Evolutionary conservation across 495 filamentous ascomycete genomes (phyloP), one percentile per base, ranked within the genome.

Genomic region (Recurvomyces mirabilis): DNA sequence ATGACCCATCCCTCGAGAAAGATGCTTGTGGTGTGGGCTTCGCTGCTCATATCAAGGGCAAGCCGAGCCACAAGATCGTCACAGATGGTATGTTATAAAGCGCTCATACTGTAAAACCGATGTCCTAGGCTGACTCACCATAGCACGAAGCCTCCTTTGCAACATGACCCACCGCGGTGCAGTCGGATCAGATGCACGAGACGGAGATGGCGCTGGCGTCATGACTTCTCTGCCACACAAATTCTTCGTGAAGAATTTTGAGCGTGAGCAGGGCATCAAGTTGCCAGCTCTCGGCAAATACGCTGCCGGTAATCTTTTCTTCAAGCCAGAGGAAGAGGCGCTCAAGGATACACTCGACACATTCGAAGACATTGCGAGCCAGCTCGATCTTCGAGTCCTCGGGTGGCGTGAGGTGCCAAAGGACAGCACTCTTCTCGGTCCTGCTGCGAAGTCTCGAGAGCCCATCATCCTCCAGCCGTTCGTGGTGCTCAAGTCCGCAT

Each of bases 151-250:
- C 62, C 73, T 99, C 32, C 78, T 99, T 44, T 99, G 93, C 69
- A 99, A 99, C 72, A 99, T 99, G 91, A 96, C 91, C 74, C 91
- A 99, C 69, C 81, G 91, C 60, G 91, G 91, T 68, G 91, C 91
- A 43, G 91, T 99, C 56, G 91, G 91, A 45, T 96, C 91, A 10
- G 91, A 99, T 71, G 87, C 85, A 43, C 82, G 91, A 65, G 91
- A 99, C 64, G 91, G 91, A 54, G 91, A 99, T 57, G 91, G 91
- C 63, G 91, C 91, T 49, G 91, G 91, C 71, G 88, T 96, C 52
- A 99, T 99, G 91, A 96, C 91, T 46, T 95, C 89, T 28, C 94
- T 99, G 55, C 91, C 91, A 13, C 91, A 99, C 71, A 93, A 80
- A 63, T 99, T 99, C 66, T 99, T 99, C 63, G 69, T 94, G 54